A percentile compares a stretch with the other conserved stretches of the same genome.
phyloP scores from a whole-genome alignment of 371 early-diverging fungal species.

The Ordospora pajunii region DNA sequence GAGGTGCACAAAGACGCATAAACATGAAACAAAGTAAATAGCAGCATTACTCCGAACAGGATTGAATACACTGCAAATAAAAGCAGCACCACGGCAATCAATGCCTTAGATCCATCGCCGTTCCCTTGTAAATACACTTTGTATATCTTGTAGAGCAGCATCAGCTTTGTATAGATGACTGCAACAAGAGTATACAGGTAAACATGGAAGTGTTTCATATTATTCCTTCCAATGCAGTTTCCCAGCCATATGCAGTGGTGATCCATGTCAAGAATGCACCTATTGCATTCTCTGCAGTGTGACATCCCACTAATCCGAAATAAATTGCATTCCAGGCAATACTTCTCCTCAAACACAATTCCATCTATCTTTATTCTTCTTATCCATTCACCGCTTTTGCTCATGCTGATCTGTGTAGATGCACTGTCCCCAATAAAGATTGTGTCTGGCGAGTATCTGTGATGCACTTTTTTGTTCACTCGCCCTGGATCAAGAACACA shows the following conservation, averaged over 20 bases:
- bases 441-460: not conserved
- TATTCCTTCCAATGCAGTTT: constrained; percentile 58
- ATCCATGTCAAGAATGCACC: constrained; percentile 58
- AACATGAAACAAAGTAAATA: not conserved
- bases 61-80: not conserved
- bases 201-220: constrained; percentile 26
- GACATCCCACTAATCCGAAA: constrained; percentile 37
- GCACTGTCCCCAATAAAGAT: not conserved
- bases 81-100: not conserved
- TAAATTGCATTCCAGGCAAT: constrained; percentile 52
- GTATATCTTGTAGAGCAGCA: not conserved
- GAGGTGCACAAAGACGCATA: not conserved
- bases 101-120: too few species aligned
- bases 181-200: not conserved
- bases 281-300: constrained; percentile 56
- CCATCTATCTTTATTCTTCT: constrained; percentile 8
- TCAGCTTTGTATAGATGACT: not conserved
- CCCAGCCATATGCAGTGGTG: constrained; percentile 60
- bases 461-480: constrained; percentile 4
- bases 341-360: constrained; percentile 19
- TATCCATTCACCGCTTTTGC: constrained; percentile 12
- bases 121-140: not conserved
- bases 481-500: constrained; percentile 14
- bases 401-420: not conserved
- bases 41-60: not conserved